These are phyloP conservation scores for Xylaria curta DNA, from an alignment of 495 filamentous ascomycete genomes.

Conservation along the genomic window DNA sequence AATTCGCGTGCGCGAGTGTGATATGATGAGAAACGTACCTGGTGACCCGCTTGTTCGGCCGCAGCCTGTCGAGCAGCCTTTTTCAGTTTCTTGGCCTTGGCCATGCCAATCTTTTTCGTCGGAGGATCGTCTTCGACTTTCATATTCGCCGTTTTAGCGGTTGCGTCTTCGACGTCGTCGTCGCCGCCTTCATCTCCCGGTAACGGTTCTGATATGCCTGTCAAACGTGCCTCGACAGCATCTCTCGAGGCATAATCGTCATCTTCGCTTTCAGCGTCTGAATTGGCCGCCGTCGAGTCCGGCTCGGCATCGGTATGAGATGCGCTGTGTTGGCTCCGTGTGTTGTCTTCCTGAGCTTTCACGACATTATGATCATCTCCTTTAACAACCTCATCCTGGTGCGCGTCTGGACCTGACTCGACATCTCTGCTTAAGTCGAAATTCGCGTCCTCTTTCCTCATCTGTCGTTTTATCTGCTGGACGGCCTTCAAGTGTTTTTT, in stretches of 20 bases:
- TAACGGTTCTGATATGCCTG: neutral
- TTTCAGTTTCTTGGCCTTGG: constrained; percentile 86
- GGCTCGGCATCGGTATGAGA: constrained; percentile 22
- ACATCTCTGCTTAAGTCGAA: constrained; percentile 57
- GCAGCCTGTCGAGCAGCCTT: constrained; percentile 69
- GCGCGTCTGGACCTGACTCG: neutral
- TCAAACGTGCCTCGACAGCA: constrained; percentile 47
- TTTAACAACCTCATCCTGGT: neutral
- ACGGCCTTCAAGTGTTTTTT: constrained; percentile 93
- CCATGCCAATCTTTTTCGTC: constrained; percentile 74
- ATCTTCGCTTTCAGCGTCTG: constrained; percentile 37
- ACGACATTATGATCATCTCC: neutral
- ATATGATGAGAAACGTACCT: constrained; percentile 38
- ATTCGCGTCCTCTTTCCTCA: constrained; percentile 75
- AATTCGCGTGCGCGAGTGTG: neutral
- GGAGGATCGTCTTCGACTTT: constrained; percentile 31
- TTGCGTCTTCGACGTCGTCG: constrained; percentile 11
- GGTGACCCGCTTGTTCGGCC: constrained; percentile 42
- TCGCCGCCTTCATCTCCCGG: constrained; percentile 23
- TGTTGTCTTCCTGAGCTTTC: constrained; percentile 5
- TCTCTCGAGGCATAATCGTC: constrained; percentile 54
- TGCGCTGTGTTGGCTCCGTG: neutral
- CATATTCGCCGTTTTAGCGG: constrained; percentile 6
- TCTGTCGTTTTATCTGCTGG: constrained; percentile 77
- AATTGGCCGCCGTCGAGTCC: constrained; percentile 15